Conservation (phyloP, 768 basidiomycete species). For the Calocera cornea region DNA sequence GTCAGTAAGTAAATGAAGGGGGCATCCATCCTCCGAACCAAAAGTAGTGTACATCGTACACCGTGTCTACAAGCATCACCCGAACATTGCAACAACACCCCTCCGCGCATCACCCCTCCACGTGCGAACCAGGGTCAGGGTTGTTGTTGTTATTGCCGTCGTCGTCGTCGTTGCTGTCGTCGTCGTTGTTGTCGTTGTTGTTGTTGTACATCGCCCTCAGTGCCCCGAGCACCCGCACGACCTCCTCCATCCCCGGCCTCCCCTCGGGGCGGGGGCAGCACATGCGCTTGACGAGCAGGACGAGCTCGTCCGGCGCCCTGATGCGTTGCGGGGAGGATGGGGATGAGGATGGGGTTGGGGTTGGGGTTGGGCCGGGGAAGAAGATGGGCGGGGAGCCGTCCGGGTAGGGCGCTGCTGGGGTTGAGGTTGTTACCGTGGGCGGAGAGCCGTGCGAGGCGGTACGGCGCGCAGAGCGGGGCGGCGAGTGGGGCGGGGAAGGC, state of each 20-base stretch:
- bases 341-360: too few species aligned
- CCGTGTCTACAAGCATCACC: too few species aligned
- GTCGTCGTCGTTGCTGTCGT: too few species aligned
- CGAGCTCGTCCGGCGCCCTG: neutral
- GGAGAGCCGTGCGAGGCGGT: neutral
- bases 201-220: neutral
- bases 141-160: too few species aligned
- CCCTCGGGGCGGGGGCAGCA: neutral
- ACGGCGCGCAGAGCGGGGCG: neutral
- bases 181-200: too few species aligned
- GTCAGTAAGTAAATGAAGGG: too few species aligned
- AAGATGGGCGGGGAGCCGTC: neutral
- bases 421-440: neutral
- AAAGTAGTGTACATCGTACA: too few species aligned
- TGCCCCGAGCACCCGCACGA: neutral
- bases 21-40: too few species aligned
- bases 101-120: too few species aligned
- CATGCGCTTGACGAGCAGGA: neutral
- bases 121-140: too few species aligned
- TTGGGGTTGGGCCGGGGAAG: neutral
- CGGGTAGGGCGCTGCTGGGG: neutral
- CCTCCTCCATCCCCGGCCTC: neutral
- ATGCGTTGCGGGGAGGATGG: neutral
- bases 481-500: neutral
- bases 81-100: too few species aligned